Evolutionary conservation across 2,329 filamentous ascomycete genomes (phyloP).

Genomic region (Aurifilum marmelostoma): DNA sequence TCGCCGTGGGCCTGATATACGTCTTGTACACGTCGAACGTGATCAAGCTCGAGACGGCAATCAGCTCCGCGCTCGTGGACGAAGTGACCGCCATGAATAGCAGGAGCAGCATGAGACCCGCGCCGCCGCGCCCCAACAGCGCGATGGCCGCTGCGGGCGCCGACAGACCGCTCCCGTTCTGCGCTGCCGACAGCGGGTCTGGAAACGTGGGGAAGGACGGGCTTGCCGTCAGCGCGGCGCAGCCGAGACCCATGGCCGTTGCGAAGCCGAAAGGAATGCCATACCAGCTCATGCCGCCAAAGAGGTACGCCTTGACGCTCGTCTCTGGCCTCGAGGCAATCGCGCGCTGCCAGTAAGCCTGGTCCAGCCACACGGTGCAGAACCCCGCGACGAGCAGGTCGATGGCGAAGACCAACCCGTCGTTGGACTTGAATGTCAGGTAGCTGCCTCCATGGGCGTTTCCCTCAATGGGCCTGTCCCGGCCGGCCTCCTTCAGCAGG

Average conservation of each 20-base stretch:
- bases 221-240: constrained; percentile 37
- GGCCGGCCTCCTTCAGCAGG: constrained; percentile 39
- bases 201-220: constrained; percentile 39
- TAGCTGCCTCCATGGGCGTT: constrained; percentile 42
- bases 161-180: constrained; percentile 39
- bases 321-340: constrained; percentile 47
- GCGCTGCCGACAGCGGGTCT: constrained; percentile 35
- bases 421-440: constrained; percentile 42
- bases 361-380: constrained; percentile 44
- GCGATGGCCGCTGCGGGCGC: constrained; percentile 40
- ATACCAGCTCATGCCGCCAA: constrained; percentile 46
- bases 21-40: constrained; percentile 46
- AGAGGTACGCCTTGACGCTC: constrained; percentile 45
- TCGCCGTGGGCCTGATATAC: constrained; percentile 41
- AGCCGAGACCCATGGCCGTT: constrained; percentile 42
- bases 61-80: constrained; percentile 48
- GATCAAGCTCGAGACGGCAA: constrained; percentile 43
- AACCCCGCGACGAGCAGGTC: constrained; percentile 44
- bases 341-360: constrained; percentile 49
- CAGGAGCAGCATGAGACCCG: constrained; percentile 42
- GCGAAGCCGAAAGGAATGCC: constrained; percentile 43
- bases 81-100: constrained; percentile 53
- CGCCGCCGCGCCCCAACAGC: constrained; percentile 42
- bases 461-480: constrained; percentile 38
- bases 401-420: constrained; percentile 43